Conservation (phyloP, 495 filamentous ascomycete species). For the Annulohypoxylon bovei region DNA sequence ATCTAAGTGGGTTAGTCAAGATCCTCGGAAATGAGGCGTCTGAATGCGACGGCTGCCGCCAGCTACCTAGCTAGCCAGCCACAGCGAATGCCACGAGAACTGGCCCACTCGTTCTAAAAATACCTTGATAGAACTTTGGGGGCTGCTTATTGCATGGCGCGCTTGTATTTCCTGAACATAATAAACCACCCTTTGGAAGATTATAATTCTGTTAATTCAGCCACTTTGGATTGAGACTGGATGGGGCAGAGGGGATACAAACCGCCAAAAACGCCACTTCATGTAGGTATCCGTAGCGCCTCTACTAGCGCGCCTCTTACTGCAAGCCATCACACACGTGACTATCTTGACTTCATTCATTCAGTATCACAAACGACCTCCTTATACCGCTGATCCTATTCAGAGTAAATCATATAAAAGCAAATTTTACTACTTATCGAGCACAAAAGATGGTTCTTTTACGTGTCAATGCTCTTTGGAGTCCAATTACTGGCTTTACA, state of each 20-base stretch:
- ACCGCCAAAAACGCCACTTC: not conserved
- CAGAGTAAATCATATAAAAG: not conserved
- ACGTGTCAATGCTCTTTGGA: too few relatives aligned
- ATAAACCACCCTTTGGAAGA: not conserved
- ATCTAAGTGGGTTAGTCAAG: not conserved
- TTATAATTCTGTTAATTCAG: not conserved
- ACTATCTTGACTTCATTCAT: conserved; percentile 10
- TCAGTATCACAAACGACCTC: not conserved
- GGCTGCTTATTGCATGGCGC: not conserved
- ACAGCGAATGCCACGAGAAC: not conserved
- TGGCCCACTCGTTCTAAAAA: not conserved
- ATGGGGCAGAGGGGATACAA: not conserved
- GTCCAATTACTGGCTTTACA: too few relatives aligned
- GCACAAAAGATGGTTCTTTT: too few relatives aligned
- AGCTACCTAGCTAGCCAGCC: not conserved
- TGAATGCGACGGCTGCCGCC: not conserved
- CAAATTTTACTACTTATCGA: not conserved
- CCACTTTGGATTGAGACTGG: too few relatives aligned
- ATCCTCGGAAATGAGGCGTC: not conserved
- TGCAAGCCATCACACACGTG: not conserved
- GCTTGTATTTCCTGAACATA: not conserved
- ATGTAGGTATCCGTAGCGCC: not conserved
- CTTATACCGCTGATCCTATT: not conserved
- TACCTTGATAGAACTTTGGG: not conserved
- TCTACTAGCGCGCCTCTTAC: not conserved